Percentiles rank a stretch among this genome's conserved stretches.
phyloP scores from a whole-genome alignment of 345 rosid genomes.

The Eutrema heterophyllum region DNA sequence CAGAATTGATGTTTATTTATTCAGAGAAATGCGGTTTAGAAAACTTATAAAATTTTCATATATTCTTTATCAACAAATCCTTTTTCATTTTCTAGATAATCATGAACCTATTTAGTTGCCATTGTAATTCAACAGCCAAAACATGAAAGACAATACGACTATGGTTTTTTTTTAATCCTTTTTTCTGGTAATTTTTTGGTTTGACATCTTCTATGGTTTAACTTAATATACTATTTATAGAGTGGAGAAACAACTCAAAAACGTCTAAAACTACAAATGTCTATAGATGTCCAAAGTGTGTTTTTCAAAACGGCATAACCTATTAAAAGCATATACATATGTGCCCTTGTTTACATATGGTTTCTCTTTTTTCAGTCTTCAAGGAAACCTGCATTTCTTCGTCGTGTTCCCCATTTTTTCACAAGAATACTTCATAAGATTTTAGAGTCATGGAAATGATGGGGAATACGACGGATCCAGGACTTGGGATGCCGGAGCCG shows the following conservation, averaged over 20 bases:
- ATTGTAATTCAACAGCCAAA: no score
- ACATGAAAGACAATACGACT: no score
- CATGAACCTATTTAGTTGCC: no score
- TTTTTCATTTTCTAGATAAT: no score
- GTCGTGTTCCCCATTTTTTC: not conserved
- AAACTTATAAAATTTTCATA: no score
- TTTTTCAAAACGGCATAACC: not conserved
- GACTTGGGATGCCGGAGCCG: not conserved
- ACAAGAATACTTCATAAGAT: not conserved
- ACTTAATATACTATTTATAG: slow-evolving; percentile 1
- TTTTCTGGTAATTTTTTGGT: not conserved
- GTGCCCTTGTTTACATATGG: not conserved
- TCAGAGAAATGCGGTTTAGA: no score
- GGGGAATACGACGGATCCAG: not conserved
- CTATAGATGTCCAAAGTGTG: not conserved
- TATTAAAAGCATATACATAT: not conserved
- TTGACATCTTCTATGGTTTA: not conserved
- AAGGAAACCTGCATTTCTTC: not conserved
- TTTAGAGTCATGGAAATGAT: not conserved
- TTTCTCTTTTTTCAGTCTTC: not conserved
- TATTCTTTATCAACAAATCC: no score
- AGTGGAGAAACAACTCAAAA: not conserved
- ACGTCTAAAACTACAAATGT: not conserved
- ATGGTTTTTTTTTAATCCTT: no score
- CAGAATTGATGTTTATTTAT: no score